Conservation (phyloP, 202 grass and related monocot species). For the Brachypodium distachyon region DNA sequence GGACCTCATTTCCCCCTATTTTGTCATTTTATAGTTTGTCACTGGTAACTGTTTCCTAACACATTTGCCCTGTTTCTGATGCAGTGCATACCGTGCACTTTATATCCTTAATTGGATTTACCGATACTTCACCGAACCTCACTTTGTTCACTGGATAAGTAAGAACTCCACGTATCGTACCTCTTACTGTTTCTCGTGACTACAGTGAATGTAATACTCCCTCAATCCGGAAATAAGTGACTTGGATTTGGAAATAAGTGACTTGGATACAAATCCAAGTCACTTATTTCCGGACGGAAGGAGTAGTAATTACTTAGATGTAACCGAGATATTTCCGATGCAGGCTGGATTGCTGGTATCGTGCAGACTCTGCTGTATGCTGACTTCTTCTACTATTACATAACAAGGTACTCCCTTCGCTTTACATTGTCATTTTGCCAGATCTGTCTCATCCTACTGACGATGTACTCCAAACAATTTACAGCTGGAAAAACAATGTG, state of each 20-base stretch:
- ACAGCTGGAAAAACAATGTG: slow-evolving; percentile 90
- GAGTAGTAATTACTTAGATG: too few relatives aligned
- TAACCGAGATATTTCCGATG: background rate
- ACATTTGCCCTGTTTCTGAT: slow-evolving; percentile 26
- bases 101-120: slow-evolving; percentile 81
- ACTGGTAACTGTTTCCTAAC: background rate
- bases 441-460: slow-evolving; percentile 16
- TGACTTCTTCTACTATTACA: slow-evolving; percentile 77
- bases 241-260: too few relatives aligned
- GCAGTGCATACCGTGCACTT: slow-evolving; percentile 63
- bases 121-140: slow-evolving; percentile 62
- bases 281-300: too few relatives aligned
- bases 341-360: slow-evolving; percentile 62
- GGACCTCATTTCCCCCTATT: background rate
- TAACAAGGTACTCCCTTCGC: slow-evolving; percentile 40
- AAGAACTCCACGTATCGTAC: background rate
- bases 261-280: too few relatives aligned
- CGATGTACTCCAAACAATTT: slow-evolving; percentile 18
- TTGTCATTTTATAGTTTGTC: background rate
- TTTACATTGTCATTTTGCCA: background rate
- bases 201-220: background rate
- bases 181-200: background rate
- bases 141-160: slow-evolving; percentile 83
- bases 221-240: too few relatives aligned
- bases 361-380: slow-evolving; percentile 58